Evolutionary conservation across 148 eudicot genomes (phyloP).

Genomic region (Silene conica): DNA sequence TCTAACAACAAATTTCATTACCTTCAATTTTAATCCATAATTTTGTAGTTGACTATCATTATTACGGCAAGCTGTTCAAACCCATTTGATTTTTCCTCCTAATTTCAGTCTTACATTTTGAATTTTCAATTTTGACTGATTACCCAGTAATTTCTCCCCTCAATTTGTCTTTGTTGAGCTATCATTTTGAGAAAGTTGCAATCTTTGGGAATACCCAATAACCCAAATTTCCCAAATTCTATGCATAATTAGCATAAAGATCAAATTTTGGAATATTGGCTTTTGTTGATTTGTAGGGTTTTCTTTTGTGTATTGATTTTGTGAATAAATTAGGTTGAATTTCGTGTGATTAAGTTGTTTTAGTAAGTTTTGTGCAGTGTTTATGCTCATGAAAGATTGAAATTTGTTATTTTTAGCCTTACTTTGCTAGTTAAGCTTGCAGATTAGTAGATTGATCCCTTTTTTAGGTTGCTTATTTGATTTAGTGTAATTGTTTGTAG

Average conservation of each 20-base stretch:
- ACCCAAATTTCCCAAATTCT: not conserved
- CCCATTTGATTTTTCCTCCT: not conserved
- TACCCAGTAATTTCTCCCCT: not conserved
- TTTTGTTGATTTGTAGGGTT: constrained; percentile 1
- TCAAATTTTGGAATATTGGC: constrained; percentile 1
- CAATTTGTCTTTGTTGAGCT: no score
- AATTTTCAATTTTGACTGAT: not conserved
- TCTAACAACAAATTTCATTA: no score
- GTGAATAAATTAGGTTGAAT: not conserved
- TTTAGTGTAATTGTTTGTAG: constrained; percentile 4
- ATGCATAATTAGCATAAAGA: not conserved
- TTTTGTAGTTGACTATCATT: not conserved
- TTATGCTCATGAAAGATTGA: not conserved
- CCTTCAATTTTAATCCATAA: not conserved
- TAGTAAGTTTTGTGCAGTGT: not conserved
- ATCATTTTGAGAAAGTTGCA: not conserved
- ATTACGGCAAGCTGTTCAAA: not conserved
- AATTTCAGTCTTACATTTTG: not conserved
- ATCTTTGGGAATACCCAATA: not conserved
- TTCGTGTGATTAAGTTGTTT: constrained; percentile 5
- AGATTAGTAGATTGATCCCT: not conserved
- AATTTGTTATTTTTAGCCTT: not conserved
- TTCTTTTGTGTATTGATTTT: not conserved
- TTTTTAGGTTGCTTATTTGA: constrained; percentile 2
- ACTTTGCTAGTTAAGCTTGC: not conserved